phyloP scores from a whole-genome alignment of 306 rosid genomes.

The Dryas octopetala region DNA sequence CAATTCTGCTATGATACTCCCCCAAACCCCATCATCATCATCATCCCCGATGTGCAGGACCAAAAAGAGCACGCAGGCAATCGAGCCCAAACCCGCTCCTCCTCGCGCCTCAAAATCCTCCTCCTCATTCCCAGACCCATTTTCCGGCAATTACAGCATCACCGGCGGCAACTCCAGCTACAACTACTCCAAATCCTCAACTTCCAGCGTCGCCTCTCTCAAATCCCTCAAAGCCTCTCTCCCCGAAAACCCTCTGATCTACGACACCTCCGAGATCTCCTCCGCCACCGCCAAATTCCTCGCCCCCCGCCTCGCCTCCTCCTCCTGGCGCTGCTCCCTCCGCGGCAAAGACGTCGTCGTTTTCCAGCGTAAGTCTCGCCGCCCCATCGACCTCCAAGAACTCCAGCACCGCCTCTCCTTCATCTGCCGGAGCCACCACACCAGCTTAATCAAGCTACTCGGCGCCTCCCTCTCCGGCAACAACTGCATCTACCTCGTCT shows the following conservation, averaged over 20 bases:
- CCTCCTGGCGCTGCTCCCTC: constrained; percentile 67
- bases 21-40: neutral
- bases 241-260: constrained; percentile 72
- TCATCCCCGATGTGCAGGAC: constrained; percentile 57
- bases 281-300: constrained; percentile 60
- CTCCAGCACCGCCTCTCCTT: constrained; percentile 46
- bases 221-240: constrained; percentile 56
- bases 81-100: constrained; percentile 33
- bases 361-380: constrained; percentile 66
- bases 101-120: constrained; percentile 24
- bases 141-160: constrained; percentile 15
- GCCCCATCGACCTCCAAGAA: constrained; percentile 43
- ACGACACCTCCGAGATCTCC: constrained; percentile 62
- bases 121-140: constrained; percentile 21
- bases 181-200: constrained; percentile 51
- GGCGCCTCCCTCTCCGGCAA: constrained; percentile 74
- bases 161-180: constrained; percentile 34
- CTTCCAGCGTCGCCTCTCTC: constrained; percentile 53
- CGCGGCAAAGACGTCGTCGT: constrained; percentile 57
- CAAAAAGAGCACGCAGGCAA: constrained; percentile 55
- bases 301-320: constrained; percentile 39
- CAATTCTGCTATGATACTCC: constrained; percentile 26
- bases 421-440: constrained; percentile 67
- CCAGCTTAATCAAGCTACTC: constrained; percentile 67
- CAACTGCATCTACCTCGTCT: constrained; percentile 53